Percentiles rank a stretch among this genome's conserved stretches.
These are phyloP conservation scores for Collybia sordida DNA, from an alignment of 768 basidiomycete genomes.

Conservation along the genomic window DNA sequence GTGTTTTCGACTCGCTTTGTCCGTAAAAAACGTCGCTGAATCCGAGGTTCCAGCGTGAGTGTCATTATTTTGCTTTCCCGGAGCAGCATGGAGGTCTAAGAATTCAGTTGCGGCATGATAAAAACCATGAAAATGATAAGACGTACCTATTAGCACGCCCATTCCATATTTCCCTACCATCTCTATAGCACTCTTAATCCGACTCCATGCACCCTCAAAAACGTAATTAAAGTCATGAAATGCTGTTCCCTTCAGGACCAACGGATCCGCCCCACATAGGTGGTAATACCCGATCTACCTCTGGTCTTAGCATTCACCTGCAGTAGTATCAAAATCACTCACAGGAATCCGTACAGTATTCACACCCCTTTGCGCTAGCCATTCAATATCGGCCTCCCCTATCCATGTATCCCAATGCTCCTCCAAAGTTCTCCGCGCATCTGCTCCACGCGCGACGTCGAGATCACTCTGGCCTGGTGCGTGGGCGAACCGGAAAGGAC, in stretches of 20 bases:
- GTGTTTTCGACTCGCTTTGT: conserved; percentile 40
- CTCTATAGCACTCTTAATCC: conserved; percentile 59
- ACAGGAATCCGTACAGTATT: conserved; percentile 62
- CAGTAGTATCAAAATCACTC: conserved; percentile 30
- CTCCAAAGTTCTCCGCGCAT: conserved; percentile 48
- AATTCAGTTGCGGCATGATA: not conserved
- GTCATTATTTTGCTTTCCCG: conserved; percentile 74
- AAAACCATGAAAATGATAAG: no score
- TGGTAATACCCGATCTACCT: conserved; percentile 74
- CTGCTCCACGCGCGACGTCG: conserved; percentile 63
- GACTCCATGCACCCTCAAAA: conserved; percentile 66
- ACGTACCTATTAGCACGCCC: conserved; percentile 72
- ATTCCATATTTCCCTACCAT: conserved; percentile 56
- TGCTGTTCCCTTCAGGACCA: conserved; percentile 63
- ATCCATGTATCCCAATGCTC: conserved; percentile 78
- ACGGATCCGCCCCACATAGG: conserved; percentile 55
- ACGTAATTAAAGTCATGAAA: conserved; percentile 51
- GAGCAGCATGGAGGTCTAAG: conserved; percentile 70
- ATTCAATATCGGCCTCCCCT: conserved; percentile 60
- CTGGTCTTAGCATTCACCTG: not conserved
- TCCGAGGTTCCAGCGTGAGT: conserved; percentile 65
- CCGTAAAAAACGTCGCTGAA: conserved; percentile 47
- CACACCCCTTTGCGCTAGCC: conserved; percentile 55
- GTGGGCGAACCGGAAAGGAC: conserved; percentile 54
- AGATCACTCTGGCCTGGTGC: conserved; percentile 65